Percentiles rank a stretch among this genome's conserved stretches.
Evolutionary conservation across 2,329 filamentous ascomycete genomes (phyloP).

Genomic region (Phialocephala subalpina): DNA sequence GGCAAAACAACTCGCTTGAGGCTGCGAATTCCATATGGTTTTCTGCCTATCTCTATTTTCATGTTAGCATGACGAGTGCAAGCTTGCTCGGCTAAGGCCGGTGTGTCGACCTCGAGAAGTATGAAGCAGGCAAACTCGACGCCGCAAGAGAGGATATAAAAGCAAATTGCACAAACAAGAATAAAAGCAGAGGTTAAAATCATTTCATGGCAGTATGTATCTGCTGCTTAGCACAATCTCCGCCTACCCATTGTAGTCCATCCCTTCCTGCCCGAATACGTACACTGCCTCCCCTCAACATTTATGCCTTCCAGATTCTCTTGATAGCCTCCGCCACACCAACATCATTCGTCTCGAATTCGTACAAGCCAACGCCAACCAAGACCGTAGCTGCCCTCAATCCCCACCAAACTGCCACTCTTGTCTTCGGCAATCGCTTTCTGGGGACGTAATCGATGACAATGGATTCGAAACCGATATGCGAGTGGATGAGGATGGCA

Average conservation of each 20-base stretch:
- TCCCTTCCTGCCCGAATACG: not conserved
- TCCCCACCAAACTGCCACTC: constrained; percentile 76
- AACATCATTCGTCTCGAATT: constrained; percentile 99
- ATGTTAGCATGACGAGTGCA: too few species aligned
- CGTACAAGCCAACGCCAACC: constrained; percentile 89
- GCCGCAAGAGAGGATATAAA: not conserved
- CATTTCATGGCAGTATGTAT: constrained; percentile 7
- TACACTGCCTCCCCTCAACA: not conserved
- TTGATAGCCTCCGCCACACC: constrained; percentile 90
- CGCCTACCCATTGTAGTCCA: not conserved
- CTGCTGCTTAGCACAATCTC: not conserved
- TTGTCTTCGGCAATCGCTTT: constrained; percentile 71
- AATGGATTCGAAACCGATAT: constrained; percentile 91
- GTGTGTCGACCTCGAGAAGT: too few species aligned
- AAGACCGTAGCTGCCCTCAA: constrained; percentile 81
- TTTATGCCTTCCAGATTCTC: constrained; percentile 84
- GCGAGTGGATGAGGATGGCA: constrained; percentile 87
- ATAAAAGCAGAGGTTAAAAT: not conserved
- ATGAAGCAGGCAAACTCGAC: too few species aligned
- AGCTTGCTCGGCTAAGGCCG: too few species aligned
- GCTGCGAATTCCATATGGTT: too few species aligned
- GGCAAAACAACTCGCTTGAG: too few species aligned
- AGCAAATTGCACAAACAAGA: not conserved
- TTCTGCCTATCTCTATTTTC: too few species aligned
- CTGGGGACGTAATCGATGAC: constrained; percentile 92